phyloP scores from a whole-genome alignment of 371 early-diverging fungal genomes.

The Mucor indicus region DNA sequence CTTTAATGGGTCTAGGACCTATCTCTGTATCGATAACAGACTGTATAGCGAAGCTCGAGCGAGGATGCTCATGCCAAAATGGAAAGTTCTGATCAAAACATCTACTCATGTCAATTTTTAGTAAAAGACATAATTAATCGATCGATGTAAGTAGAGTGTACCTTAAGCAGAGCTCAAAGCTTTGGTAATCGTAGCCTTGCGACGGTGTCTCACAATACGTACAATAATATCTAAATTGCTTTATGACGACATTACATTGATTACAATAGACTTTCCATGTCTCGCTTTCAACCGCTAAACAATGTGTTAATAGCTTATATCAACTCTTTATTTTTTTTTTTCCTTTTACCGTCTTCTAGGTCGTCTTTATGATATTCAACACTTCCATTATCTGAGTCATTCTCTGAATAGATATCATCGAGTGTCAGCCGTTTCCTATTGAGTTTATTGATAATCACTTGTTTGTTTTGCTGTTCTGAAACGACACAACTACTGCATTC shows the following conservation, averaged over 20 bases:
- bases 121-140: no score
- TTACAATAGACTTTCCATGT: constrained; percentile 62
- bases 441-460: background rate
- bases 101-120: constrained; percentile 18
- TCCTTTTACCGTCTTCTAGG: constrained; percentile 16
- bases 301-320: background rate
- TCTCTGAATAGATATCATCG: constrained; percentile 8
- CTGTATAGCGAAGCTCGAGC: constrained; percentile 73
- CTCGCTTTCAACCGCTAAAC: constrained; percentile 20
- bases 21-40: constrained; percentile 56
- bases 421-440: constrained; percentile 11
- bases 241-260: constrained; percentile 56
- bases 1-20: constrained; percentile 51
- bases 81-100: constrained; percentile 80
- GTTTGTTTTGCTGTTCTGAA: background rate
- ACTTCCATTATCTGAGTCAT: background rate
- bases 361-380: constrained; percentile 34
- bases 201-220: constrained; percentile 77
- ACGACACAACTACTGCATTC: background rate
- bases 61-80: constrained; percentile 73
- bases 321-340: background rate
- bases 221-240: constrained; percentile 76
- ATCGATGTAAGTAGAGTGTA: constrained; percentile 1
- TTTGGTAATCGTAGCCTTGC: constrained; percentile 56
- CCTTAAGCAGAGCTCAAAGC: constrained; percentile 71